Percentiles rank a stretch among this genome's conserved stretches.
Conservation (phyloP, 1,284 basidiomycete species). For the Pholiota adiposa region DNA sequence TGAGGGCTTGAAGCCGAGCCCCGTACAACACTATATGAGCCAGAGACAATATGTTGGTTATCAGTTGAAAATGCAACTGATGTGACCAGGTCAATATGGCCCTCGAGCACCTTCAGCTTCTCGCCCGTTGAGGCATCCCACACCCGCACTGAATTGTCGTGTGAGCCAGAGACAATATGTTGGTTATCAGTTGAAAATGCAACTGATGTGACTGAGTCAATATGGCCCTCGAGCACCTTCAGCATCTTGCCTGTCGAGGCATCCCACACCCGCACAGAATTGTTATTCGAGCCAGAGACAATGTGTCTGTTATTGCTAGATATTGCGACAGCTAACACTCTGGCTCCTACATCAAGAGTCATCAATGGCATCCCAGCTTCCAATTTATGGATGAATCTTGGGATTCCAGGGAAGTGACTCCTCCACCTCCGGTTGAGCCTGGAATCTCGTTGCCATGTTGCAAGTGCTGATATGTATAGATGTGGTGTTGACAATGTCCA, state of each 20-base stretch:
- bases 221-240: background rate
- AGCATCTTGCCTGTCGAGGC: background rate
- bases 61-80: background rate
- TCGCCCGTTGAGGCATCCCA: slow-evolving; percentile 4
- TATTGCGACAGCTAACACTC: background rate
- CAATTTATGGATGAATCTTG: slow-evolving; percentile 7
- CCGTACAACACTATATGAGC: no score
- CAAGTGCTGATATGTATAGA: slow-evolving; percentile 19
- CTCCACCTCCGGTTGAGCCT: slow-evolving; percentile 10
- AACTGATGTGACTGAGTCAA: background rate
- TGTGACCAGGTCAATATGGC: background rate
- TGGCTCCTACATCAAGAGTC: background rate
- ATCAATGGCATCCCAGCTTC: slow-evolving; percentile 3
- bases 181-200: background rate
- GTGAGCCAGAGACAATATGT: slow-evolving; percentile 31
- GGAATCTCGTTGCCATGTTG: background rate
- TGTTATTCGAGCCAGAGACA: slow-evolving; percentile 4
- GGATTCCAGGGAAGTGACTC: slow-evolving; percentile 11
- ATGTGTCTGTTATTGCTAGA: background rate
- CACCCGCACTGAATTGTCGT: background rate
- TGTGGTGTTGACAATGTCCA: slow-evolving; percentile 16
- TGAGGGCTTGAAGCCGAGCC: no score
- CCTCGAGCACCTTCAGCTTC: background rate
- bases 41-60: background rate
- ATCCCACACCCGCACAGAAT: slow-evolving; percentile 13